Base-by-base conservation (phyloP, 164 flowering plant species). In the Chimonanthus salicifolius region DNA sequence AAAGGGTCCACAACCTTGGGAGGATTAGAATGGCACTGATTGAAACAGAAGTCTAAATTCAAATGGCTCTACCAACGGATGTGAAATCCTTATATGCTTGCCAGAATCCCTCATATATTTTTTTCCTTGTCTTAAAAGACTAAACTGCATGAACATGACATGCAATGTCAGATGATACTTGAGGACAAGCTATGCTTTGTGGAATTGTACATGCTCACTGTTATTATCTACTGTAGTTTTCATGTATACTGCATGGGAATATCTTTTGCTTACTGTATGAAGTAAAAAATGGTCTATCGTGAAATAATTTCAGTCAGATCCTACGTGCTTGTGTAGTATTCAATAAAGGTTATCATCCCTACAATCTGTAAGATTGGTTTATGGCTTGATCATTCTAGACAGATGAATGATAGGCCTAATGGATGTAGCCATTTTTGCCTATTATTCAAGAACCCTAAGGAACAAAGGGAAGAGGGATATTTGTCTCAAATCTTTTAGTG, bases 1-100 rank as follows among this genome's bases (percentile, higher is more conserved):
- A 80, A 91, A 73, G 97, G 97, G 6, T 83, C 92, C 62, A 87
- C 90, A 43, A 91, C 98, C 63, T 76, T 94, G 58, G 96, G 98
- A 70, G 97, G 91, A 74, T 76, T 88, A 49, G 90, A 91, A 7
- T 94, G 98, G 98, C 85, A 92, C 68, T 91, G 78, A 88, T 76
- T 68, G 18, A 13, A 47, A n/a, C 18, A 66, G 11, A 15, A 66
- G 49, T 45, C 73, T 9, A 60, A 0, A 48, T 49, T 9, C 21
- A 33, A 46, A 21, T 64, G 69, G 64, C 20, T 48, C 47, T 10
- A 4, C 6, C 47, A 9, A 10, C 45, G 5, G 5, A 54, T 54
- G 16, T 54, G 60, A 54, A 54, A 11, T 51, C 15, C 60, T 54
- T 54, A n/a, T 54, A 13, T 54, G 60, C 16, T 54, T 54, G 11